Evolutionary conservation across 2,329 filamentous ascomycete species (phyloP), one percentile per base, ranked within the genome.

Genomic region (Orbilia ellipsospora): DNA sequence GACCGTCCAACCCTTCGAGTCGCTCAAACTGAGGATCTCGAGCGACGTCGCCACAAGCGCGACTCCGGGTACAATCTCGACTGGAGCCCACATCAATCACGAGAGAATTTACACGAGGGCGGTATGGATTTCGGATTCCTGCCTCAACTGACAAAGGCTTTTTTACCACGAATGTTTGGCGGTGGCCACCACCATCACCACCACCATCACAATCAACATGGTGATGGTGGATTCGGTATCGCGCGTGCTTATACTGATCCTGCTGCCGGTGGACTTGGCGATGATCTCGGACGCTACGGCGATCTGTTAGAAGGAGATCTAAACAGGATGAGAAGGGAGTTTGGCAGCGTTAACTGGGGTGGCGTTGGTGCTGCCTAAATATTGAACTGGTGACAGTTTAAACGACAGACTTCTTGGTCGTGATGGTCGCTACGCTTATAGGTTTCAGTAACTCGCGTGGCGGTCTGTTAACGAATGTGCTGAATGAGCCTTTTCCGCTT

Each of bases 21-120:
- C 2, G 16, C 45, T 18, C 70, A 74, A 28, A 63, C 70, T 1
- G 70, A 74, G 4, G 57, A 63, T 40, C 26, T 56, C 15, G 70
- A 74, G 54, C 50, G 56, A 18, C 70, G 63, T 4, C 63, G 57
- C 40, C 57, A 31, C 10, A 68, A 74, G 50, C 63, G 70, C n/a
- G 64, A 68, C 16, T 74, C 70, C 16, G 62, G 48, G 26, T 74
- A 74, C 18, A 74, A 74, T 50, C 70, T 74, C 13, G 70, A 74
- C 26, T 74, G 70, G 70, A 74, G 70, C 18, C 70, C 70, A 1
- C 70, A 68, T 23, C 42, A 67, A 12, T 74, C 70, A 16, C 63
- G 16, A 4, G 70, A 74, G 28, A 52, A 64, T 20, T 44, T 74
- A 5, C 59, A 62, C 12, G 57, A 63, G 23, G 70, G 64, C 23